phyloP scores from a whole-genome alignment of 148 eudicot species.

The Rhododendron simsii region DNA sequence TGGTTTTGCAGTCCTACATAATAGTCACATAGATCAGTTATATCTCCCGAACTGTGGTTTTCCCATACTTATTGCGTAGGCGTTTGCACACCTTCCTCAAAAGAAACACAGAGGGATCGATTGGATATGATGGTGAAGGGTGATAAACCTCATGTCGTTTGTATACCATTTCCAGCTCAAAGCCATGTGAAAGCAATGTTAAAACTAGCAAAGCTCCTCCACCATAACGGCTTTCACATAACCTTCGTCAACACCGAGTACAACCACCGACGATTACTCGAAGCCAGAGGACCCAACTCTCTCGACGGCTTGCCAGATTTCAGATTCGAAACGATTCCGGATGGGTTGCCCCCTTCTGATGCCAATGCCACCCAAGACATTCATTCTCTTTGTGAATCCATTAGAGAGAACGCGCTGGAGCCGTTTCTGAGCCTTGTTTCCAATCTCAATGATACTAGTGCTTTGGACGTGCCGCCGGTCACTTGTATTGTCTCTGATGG shows the following conservation, averaged over 20 bases:
- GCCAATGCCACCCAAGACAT: not conserved
- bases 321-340: not conserved
- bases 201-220: not conserved
- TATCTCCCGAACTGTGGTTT: no score
- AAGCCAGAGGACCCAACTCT: not conserved
- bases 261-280: not conserved
- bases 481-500: slow-evolving; percentile 25
- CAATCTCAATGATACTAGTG: not conserved
- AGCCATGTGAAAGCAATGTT: not conserved
- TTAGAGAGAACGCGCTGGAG: not conserved
- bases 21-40: no score
- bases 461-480: not conserved
- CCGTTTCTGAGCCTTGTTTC: not conserved
- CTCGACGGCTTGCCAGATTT: not conserved
- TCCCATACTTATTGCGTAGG: no score
- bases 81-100: not conserved
- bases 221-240: not conserved
- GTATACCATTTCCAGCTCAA: not conserved
- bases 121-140: not conserved
- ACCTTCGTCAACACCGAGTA: not conserved
- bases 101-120: not conserved
- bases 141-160: not conserved
- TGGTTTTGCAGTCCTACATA: not conserved
- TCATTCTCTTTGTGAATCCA: not conserved
- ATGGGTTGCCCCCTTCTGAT: not conserved